Evolutionary conservation across 306 rosid genomes (phyloP).

Genomic region (Cucumis cinereus): DNA sequence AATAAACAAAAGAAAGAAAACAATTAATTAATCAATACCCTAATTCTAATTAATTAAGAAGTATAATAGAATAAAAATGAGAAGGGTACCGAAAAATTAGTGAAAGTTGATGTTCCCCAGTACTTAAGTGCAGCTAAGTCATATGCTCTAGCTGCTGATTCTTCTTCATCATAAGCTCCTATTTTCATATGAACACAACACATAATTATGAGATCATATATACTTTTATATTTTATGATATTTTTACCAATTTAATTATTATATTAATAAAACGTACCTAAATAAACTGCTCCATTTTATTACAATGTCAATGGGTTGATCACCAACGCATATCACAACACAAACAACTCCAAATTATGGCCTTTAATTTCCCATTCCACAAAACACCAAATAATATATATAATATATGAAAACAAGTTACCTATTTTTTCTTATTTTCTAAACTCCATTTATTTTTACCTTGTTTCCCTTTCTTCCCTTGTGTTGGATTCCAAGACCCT

Average conservation of each 20-base stretch:
- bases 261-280: slow-evolving; percentile 23
- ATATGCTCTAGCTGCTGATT: slow-evolving; percentile 38
- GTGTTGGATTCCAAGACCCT: slow-evolving; percentile 42
- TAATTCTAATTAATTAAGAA: no score
- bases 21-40: no score
- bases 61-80: neutral
- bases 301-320: slow-evolving; percentile 7
- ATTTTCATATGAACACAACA: neutral
- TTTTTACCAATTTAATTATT: neutral
- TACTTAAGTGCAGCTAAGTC: slow-evolving; percentile 39
- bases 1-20: no score
- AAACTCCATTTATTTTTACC: neutral
- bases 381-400: neutral
- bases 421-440: no score
- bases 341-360: neutral
- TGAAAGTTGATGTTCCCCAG: slow-evolving; percentile 35
- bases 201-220: neutral
- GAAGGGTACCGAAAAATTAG: slow-evolving; percentile 22
- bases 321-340: slow-evolving; percentile 10
- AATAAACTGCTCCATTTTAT: slow-evolving; percentile 44
- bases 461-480: slow-evolving; percentile 43
- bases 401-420: neutral
- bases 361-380: neutral
- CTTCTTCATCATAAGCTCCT: slow-evolving; percentile 44
- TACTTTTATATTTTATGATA: neutral